Evolutionary conservation across 495 filamentous ascomycete species (phyloP), one percentile per base, ranked within the genome.

Genomic region (Penicillium mononematosum): DNA sequence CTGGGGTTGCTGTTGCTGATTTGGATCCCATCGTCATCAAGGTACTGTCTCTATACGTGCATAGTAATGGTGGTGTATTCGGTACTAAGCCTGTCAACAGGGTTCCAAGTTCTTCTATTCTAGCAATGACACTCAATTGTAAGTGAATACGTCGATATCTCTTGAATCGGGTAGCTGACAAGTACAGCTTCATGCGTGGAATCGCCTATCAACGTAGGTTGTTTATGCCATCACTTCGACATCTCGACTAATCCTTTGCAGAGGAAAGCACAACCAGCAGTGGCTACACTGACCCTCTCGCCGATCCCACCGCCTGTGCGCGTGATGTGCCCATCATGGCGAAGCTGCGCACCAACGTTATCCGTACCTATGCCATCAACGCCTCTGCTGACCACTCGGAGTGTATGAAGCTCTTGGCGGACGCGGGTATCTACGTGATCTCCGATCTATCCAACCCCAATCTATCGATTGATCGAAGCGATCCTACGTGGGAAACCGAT

Each of bases 321-420:
- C 88, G 92, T 58, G 94, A 98, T 71, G 74, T 98, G 34, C 90
- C 91, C n/a, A 75, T 85, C 58, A 81, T 98, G 48, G 62, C 83
- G 68, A 80, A 88, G 61, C 80, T 96, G 38, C 78, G 81, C 55
- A 93, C 92, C 65, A 98, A 98, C 75, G 84, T 85, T 27, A 91
- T 98, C 68, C 93, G 94, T 65, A 90, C 92, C 17, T 98, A 98
- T 73, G 90, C 90, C 64, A 83, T 98, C 68, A 84, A 98, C 73
- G 86, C 94, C 17, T 82, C 78, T 10, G 70, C 76, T 54, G 81
- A 96, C 74, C 94, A 98, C 77, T 75, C 75, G n/a, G 75, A 73
- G 8, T 97, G 93, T 76, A 97, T 98, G 93, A 71, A 82, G 54
- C 67, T 91, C 64, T 79, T 98, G 19, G 76, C 88, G 19, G 85